Conservation (phyloP, 2,329 filamentous ascomycete genomes). For the Tothia fuscella region DNA sequence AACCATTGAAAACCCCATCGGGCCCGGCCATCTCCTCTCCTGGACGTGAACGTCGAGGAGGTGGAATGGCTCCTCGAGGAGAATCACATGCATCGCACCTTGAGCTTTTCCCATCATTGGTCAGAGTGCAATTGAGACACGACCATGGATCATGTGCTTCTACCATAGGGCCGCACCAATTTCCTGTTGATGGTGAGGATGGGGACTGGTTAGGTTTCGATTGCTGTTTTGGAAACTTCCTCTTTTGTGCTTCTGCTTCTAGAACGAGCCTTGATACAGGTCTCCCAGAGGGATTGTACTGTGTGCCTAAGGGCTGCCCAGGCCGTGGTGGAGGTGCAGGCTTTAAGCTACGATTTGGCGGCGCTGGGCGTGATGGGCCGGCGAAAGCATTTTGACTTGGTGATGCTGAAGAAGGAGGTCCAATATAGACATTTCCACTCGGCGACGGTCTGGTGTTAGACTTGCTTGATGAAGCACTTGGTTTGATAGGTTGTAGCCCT, state of each 20-base stretch:
- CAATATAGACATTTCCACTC: background rate
- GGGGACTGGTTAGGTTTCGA: conserved; percentile 11
- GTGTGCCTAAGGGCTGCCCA: conserved; percentile 20
- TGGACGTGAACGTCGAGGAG: too few relatives aligned
- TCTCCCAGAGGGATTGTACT: conserved; percentile 16
- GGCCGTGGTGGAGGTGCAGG: too few relatives aligned
- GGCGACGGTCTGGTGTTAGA: background rate
- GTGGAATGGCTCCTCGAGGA: too few relatives aligned
- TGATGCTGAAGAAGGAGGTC: background rate
- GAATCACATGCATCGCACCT: conserved; percentile 48
- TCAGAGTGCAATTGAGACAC: conserved; percentile 49
- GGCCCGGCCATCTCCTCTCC: too few relatives aligned
- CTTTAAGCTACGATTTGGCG: background rate
- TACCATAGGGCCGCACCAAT: background rate
- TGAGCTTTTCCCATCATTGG: conserved; percentile 47
- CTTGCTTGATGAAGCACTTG: background rate
- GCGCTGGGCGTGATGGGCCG: background rate
- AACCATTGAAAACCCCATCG: too few relatives aligned
- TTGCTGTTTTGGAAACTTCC: conserved; percentile 12
- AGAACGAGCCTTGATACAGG: conserved; percentile 25
- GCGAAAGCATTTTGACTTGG: background rate
- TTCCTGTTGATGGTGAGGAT: conserved; percentile 19
- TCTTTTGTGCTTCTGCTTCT: conserved; percentile 12
- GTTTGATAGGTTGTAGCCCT: conserved; percentile 4
- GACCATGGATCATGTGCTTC: conserved; percentile 34